These are phyloP conservation scores for Ascocoryne sarcoides DNA, from an alignment of 2,329 filamentous ascomycete genomes.

Conservation along the genomic window DNA sequence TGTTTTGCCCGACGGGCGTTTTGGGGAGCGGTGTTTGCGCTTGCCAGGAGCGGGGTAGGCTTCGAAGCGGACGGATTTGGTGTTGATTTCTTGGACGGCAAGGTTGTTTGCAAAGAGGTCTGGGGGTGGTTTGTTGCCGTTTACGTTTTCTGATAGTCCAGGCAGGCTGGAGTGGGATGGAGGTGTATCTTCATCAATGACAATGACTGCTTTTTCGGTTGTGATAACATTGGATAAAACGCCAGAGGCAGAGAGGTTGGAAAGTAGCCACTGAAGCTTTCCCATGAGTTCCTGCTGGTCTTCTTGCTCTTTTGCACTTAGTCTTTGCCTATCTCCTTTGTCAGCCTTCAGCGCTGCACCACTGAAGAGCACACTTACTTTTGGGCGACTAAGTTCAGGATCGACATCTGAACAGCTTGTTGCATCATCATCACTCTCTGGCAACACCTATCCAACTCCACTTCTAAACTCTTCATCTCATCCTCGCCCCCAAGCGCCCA, in stretches of 20 bases:
- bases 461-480: slow-evolving; percentile 1
- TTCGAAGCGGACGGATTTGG: neutral
- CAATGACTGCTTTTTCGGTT: neutral
- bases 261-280: neutral
- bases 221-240: neutral
- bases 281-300: slow-evolving; percentile 2
- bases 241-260: neutral
- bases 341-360: no score
- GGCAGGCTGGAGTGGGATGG: no score
- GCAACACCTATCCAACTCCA: slow-evolving; percentile 1
- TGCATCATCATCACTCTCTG: slow-evolving; percentile 6
- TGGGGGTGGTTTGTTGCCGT: neutral
- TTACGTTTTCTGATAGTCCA: neutral
- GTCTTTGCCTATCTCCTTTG: neutral
- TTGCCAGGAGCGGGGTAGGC: neutral
- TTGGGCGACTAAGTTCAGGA: slow-evolving; percentile 1
- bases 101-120: neutral
- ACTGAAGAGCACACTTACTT: neutral
- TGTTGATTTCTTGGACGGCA: neutral
- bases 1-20: neutral
- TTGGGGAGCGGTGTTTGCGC: neutral
- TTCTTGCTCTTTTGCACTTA: neutral
- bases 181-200: slow-evolving; percentile 1
- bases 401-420: slow-evolving; percentile 2
- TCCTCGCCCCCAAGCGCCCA: slow-evolving; percentile 3